phyloP scores from a whole-genome alignment of 2,329 filamentous ascomycete species.

The Moelleriella libera region DNA sequence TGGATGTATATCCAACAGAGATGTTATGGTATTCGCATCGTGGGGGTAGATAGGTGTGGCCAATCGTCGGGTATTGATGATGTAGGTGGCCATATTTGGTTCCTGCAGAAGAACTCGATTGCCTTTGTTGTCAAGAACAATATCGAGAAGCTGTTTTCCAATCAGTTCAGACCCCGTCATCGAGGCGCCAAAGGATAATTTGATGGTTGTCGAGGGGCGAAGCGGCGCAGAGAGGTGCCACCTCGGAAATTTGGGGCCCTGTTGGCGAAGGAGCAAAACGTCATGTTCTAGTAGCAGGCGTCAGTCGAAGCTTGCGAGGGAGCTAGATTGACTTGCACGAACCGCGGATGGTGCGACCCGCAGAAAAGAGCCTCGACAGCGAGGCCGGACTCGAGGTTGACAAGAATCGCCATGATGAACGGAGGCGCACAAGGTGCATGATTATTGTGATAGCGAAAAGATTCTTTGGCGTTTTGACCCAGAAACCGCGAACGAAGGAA shows the following conservation, averaged over 20 bases:
- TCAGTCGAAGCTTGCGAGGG: not conserved
- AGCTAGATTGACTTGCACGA: not conserved
- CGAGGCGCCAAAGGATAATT: constrained; percentile 28
- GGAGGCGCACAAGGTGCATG: not conserved
- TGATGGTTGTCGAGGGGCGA: constrained; percentile 15
- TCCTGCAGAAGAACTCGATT: constrained; percentile 41
- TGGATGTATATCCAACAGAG: constrained; percentile 60
- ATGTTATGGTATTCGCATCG: constrained; percentile 63
- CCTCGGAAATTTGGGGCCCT: constrained; percentile 18
- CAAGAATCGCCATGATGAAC: not conserved
- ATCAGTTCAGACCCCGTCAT: constrained; percentile 45
- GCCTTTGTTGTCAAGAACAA: constrained; percentile 37
- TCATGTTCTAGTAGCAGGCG: constrained; percentile 19
- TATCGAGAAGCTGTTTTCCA: constrained; percentile 43
- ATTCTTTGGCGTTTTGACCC: no score
- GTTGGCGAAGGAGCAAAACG: constrained; percentile 24
- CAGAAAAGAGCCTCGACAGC: constrained; percentile 9
- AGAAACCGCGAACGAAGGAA: no score
- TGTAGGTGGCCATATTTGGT: constrained; percentile 61
- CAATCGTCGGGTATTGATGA: constrained; percentile 48
- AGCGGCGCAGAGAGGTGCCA: constrained; percentile 24
- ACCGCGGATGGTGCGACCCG: constrained; percentile 14
- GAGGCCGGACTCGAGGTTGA: not conserved
- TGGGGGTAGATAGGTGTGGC: constrained; percentile 68
- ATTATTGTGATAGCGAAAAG: not conserved